These are phyloP conservation scores for Emmonsiellopsis sp. DNA, from an alignment of 2,329 filamentous ascomycete species.

Conservation along the genomic window DNA sequence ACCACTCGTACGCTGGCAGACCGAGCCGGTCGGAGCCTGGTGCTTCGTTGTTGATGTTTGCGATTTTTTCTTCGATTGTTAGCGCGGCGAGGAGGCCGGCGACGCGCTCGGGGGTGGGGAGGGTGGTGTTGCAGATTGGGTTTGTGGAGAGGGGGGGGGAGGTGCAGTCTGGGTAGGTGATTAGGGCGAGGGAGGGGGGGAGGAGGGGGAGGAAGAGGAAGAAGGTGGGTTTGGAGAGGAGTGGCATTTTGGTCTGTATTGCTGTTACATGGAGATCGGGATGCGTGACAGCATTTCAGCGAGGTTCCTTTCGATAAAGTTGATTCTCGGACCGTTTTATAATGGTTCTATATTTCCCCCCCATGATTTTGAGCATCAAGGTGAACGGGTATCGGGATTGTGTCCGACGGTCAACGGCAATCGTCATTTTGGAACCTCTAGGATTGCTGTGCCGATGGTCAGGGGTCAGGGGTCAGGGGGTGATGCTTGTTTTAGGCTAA, in stretches of 20 bases:
- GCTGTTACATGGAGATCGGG: too few species aligned
- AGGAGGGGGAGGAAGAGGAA: not conserved
- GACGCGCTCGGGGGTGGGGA: conserved; percentile 28
- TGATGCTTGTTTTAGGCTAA: too few species aligned
- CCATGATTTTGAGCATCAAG: too few species aligned
- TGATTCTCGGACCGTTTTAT: too few species aligned
- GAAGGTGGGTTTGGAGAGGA: not conserved
- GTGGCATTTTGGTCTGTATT: not conserved
- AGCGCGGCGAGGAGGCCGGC: conserved; percentile 41
- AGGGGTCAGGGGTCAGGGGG: too few species aligned
- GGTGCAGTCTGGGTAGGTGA: conserved; percentile 39
- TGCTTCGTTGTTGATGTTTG: conserved; percentile 36
- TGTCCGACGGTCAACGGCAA: too few species aligned
- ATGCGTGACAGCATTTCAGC: too few species aligned
- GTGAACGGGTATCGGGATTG: too few species aligned
- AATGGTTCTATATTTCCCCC: too few species aligned
- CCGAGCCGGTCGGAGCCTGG: conserved; percentile 47
- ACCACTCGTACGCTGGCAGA: conserved; percentile 51
- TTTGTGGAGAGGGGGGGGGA: conserved; percentile 41
- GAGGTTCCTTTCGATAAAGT: too few species aligned
- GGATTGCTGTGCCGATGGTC: too few species aligned
- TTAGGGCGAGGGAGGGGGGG: not conserved
- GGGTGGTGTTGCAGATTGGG: conserved; percentile 40
- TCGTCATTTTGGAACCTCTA: too few species aligned
- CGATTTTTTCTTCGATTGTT: conserved; percentile 45